Conservation (phyloP, 805 yeast genomes). For the Zygoascus flipseniorum region DNA sequence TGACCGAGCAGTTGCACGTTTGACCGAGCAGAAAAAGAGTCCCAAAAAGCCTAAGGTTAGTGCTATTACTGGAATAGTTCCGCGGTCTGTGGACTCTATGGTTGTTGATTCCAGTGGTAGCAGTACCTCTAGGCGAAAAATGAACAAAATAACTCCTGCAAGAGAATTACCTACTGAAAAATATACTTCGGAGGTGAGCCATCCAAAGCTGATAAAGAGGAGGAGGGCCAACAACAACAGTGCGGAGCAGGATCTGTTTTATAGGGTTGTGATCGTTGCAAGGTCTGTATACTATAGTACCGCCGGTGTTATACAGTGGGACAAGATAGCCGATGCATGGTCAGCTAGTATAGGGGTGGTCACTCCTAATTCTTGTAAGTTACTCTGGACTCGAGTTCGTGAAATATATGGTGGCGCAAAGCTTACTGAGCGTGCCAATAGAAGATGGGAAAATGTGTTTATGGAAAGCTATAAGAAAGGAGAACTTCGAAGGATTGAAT, state of each 20-base stretch:
- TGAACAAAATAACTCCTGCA: neutral
- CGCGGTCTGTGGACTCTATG: neutral
- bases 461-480: conserved; percentile 51
- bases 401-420: conserved; percentile 51
- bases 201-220: neutral
- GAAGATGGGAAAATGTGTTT: conserved; percentile 61
- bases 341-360: conserved; percentile 21
- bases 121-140: neutral
- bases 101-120: neutral
- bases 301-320: conserved; percentile 57
- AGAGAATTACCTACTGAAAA: neutral
- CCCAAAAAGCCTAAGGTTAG: neutral
- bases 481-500: conserved; percentile 28
- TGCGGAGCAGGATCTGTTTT: conserved; percentile 42
- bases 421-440: conserved; percentile 45
- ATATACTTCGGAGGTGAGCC: conserved; percentile 1
- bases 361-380: conserved; percentile 39
- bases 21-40: neutral
- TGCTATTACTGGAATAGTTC: neutral
- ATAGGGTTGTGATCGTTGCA: conserved; percentile 58
- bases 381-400: conserved; percentile 65
- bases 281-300: conserved; percentile 42
- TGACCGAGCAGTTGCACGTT: neutral
- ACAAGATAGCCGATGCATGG: conserved; percentile 43
- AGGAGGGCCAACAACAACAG: conserved; percentile 4